Percentiles rank a stretch among this genome's conserved stretches.
phyloP scores from a whole-genome alignment of 2,329 filamentous ascomycete genomes.

The Didymella glomerata region DNA sequence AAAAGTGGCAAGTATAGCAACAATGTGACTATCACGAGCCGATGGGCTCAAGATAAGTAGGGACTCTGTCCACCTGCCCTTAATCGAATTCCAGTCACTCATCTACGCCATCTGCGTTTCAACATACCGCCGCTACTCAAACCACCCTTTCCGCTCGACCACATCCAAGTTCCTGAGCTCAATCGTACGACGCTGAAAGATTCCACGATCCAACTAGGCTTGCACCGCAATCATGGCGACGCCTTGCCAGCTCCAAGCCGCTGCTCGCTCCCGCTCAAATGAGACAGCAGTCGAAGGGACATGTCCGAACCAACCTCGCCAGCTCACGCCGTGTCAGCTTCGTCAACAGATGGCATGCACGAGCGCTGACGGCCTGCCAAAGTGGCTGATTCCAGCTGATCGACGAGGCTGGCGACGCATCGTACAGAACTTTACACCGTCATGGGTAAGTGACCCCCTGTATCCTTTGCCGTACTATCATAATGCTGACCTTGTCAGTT shows the following conservation, averaged over 20 bases:
- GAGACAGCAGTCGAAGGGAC: conserved; percentile 14
- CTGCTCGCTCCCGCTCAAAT: conserved; percentile 12
- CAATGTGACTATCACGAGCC: conserved; percentile 6
- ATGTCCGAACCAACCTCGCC: conserved; percentile 13
- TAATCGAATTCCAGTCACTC: no score
- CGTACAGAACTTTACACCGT: conserved; percentile 48
- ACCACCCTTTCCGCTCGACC: not conserved
- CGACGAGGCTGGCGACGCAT: conserved; percentile 42
- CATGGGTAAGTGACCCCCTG: conserved; percentile 35
- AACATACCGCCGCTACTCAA: not conserved
- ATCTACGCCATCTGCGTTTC: no score
- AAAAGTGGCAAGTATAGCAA: conserved; percentile 17
- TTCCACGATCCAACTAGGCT: not conserved
- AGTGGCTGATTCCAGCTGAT: conserved; percentile 38
- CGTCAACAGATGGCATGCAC: conserved; percentile 12
- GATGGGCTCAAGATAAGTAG: not conserved
- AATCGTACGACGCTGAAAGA: not conserved
- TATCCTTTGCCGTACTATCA: no score
- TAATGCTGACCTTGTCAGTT: conserved; percentile 25
- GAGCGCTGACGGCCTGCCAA: conserved; percentile 23
- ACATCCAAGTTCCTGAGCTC: no score
- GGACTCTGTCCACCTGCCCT: no score
- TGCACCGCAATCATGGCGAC: conserved; percentile 9
- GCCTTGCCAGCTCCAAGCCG: conserved; percentile 7
- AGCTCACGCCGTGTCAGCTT: conserved; percentile 21